Percentiles rank a stretch among this genome's conserved stretches.
Evolutionary conservation across 192 early-diverging fungal genomes (phyloP).

Genomic region (Podila epicladia): DNA sequence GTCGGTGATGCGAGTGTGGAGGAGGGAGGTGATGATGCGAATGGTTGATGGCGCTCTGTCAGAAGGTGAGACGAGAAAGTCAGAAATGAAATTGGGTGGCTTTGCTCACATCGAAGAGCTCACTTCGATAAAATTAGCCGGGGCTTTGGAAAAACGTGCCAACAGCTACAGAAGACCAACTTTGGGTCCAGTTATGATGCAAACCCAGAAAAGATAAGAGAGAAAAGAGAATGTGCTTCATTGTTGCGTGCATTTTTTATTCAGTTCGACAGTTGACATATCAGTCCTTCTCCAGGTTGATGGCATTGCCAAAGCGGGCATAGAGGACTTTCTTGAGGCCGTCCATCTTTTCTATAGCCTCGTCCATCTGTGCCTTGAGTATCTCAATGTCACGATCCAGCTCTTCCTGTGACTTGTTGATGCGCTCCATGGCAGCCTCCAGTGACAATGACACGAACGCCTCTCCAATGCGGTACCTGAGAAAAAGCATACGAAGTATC

Average conservation of each 20-base stretch:
- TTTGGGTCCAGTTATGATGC: too few relatives aligned
- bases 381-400: slow-evolving; percentile 69
- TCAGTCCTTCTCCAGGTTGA: slow-evolving; percentile 92
- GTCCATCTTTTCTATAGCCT: slow-evolving; percentile 78
- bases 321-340: slow-evolving; percentile 89
- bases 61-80: too few relatives aligned
- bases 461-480: slow-evolving; percentile 88
- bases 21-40: not conserved
- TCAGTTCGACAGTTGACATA: not conserved
- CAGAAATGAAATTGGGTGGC: too few relatives aligned
- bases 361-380: slow-evolving; percentile 71
- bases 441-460: slow-evolving; percentile 82
- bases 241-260: not conserved
- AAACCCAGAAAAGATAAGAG: too few relatives aligned
- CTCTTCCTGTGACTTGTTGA: slow-evolving; percentile 70
- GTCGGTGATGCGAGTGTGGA: not conserved
- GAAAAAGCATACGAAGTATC: not conserved
- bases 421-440: slow-evolving; percentile 76
- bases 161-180: too few relatives aligned
- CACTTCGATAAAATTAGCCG: too few relatives aligned
- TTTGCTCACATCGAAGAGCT: too few relatives aligned
- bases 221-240: too few relatives aligned
- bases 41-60: too few relatives aligned
- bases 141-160: too few relatives aligned
- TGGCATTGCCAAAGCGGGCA: slow-evolving; percentile 92